Base-by-base conservation (phyloP, 2,329 filamentous ascomycete species). In the Beauveria sp. region DNA sequence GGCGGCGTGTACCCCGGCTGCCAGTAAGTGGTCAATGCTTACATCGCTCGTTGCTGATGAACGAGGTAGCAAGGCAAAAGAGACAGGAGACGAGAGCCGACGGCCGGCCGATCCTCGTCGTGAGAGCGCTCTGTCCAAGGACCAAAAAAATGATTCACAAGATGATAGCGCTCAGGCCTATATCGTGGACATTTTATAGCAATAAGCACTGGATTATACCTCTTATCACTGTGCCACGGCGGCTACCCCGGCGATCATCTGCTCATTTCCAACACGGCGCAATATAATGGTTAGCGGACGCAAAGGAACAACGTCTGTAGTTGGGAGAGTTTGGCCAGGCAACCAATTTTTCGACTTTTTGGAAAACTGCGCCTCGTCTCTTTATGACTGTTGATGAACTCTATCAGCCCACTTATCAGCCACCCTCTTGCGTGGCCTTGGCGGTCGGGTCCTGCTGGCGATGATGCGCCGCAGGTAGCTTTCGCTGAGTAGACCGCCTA, bases 381-480 rank as follows among this genome's bases (percentile, higher is more conserved):
- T 38, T 16, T 38, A 46, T 34, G 14, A 7, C 16, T 14, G 51
- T n/a, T 51, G 55, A 45, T 14, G 4, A 26, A 28, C 1, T 22
- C 22, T 31, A 31, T 31, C 46, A 51, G 56, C 48, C 56, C 56
- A 59, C 56, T 59, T 43, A 59, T 51, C 49, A 59, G 56, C 56
- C 56, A 51, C 56, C 26, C 22, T 43, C 48, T 45, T 59, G 56
- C 56, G 56, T 12, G 56, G 56, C 56, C 43, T 46, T 28, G 26
- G 40, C 26, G 34, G 31, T n/a, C 26, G 50, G 31, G 49, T 18
- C 38, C n/a, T 34, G 12, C 31, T 10, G 20, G 54, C 56, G 34
- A 59, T 59, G 56, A 59, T 59, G 55, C 45, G 56, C 24, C 56
- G 46, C 56, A 40, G 42, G 12, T 42, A 38, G 24, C 46, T 42